Evolutionary conservation across 306 rosid genomes (phyloP), one percentile per base, ranked within the genome.

Genomic region (Potentilla sterilis): DNA sequence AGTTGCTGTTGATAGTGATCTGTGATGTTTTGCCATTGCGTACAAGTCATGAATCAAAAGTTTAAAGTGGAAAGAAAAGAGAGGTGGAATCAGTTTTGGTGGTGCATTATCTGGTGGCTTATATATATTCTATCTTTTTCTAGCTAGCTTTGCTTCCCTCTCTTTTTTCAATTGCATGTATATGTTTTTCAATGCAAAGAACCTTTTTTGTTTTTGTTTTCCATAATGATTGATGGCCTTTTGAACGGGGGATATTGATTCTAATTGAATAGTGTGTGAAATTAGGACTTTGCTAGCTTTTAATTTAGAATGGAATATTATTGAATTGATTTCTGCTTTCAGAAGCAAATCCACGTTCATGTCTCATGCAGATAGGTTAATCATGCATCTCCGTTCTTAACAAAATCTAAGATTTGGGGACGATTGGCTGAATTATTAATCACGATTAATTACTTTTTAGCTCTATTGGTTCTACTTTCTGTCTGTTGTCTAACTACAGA

Each of bases 61-160:
- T 71, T 59, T 4, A 74, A 74, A 32, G 40, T 22, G 9, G 52
- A 21, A 22, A 51, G 79, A 82, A 55, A 22, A 38, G 72, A 75
- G 4, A 82, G 86, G 65, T 78, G 79, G 89, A 87, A 89, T 86
- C 91, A 76, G 71, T 80, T 78, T 51, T 88, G 80, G 81, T 81
- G 80, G 68, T 62, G 72, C 80, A 80, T 76, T 59, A 61, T 61
- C n/a, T 28, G 58, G 69, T 58, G 69, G 73, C 44, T 59, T 82
- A 15, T 24, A 43, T 80, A 28, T n/a, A 46, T 83, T 83, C 69
- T n/a, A 22, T 41, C 80, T n/a, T 49, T 69, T 68, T 10, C 18
- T 73, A 64, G 46, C 54, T 61, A 24, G 18, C 68, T 28, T 28
- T 1, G 18, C 68, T 28, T 28, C 28, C 28, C 28, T 85, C 78